phyloP scores from a whole-genome alignment of 2,329 filamentous ascomycete species.

The Colletotrichum plurivorum region DNA sequence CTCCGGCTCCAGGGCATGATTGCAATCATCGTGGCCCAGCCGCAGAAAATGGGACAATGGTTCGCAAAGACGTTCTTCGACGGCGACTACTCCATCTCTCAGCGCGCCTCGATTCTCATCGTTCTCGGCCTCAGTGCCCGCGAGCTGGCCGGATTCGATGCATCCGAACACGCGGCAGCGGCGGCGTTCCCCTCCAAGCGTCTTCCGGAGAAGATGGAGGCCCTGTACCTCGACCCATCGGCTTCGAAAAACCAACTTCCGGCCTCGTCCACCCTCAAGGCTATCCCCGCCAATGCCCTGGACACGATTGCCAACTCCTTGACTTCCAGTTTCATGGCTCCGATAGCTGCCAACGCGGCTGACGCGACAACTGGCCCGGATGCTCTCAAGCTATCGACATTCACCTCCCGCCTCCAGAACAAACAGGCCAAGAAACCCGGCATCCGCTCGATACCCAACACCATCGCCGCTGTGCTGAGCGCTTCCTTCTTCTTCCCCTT shows the following conservation, averaged over 20 bases:
- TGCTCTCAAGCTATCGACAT: constrained; percentile 89
- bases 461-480: constrained; percentile 81
- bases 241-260: constrained; percentile 40
- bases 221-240: constrained; percentile 69
- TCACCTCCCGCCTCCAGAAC: constrained; percentile 79
- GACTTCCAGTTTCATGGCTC: constrained; percentile 81
- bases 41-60: constrained; percentile 85
- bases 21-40: constrained; percentile 82
- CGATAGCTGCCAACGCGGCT: constrained; percentile 85
- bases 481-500: constrained; percentile 89
- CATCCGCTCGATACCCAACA: constrained; percentile 77
- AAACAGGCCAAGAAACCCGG: constrained; percentile 53
- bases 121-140: constrained; percentile 86
- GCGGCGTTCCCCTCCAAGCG: constrained; percentile 84
- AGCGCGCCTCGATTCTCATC: constrained; percentile 85
- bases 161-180: constrained; percentile 63
- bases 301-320: constrained; percentile 78
- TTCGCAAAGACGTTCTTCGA: constrained; percentile 89
- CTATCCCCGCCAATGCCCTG: constrained; percentile 72
- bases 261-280: constrained; percentile 58
- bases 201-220: constrained; percentile 81
- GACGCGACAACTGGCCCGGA: constrained; percentile 85
- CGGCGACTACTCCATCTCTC: constrained; percentile 90
- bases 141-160: constrained; percentile 85
- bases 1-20: constrained; percentile 85